Evolutionary conservation across 1,284 basidiomycete species (phyloP).

Genomic region (Porphyrellus sp.): DNA sequence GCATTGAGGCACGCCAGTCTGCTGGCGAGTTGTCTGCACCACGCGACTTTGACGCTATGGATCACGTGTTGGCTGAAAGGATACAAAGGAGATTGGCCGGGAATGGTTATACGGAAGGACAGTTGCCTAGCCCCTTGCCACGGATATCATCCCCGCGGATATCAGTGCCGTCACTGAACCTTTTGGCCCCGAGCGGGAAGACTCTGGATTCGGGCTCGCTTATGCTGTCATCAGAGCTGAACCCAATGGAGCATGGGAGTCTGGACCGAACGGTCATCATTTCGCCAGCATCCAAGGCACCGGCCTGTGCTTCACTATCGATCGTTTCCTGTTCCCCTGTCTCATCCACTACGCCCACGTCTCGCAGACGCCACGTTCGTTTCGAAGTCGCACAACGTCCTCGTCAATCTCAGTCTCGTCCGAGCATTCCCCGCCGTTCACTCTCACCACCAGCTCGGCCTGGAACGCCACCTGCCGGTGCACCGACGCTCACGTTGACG

Average conservation of each 20-base stretch:
- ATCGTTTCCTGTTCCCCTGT: constrained; percentile 4
- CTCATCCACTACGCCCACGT: neutral
- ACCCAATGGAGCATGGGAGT: neutral
- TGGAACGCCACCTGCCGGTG: constrained; percentile 1
- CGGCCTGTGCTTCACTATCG: constrained; percentile 1
- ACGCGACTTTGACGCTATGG: constrained; percentile 22
- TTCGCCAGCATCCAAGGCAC: neutral
- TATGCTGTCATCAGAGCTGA: neutral
- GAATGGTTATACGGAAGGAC: constrained; percentile 22
- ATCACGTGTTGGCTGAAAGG: constrained; percentile 18
- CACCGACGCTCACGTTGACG: constrained; percentile 22
- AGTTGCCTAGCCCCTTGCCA: constrained; percentile 20
- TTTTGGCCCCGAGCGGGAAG: constrained; percentile 14
- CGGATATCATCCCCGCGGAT: constrained; percentile 27
- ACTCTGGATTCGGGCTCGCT: neutral
- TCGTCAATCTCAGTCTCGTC: neutral
- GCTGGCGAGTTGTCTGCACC: neutral
- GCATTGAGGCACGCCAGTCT: constrained; percentile 22
- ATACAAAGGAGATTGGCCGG: constrained; percentile 24
- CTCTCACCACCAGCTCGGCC: constrained; percentile 29
- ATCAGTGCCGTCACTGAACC: constrained; percentile 21
- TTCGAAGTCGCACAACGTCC: constrained; percentile 14
- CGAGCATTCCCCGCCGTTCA: constrained; percentile 25
- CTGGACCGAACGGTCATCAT: neutral
- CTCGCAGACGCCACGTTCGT: constrained; percentile 26